Base-by-base conservation (phyloP, 2,329 filamentous ascomycete genomes). In the Fusarium sacchari region DNA sequence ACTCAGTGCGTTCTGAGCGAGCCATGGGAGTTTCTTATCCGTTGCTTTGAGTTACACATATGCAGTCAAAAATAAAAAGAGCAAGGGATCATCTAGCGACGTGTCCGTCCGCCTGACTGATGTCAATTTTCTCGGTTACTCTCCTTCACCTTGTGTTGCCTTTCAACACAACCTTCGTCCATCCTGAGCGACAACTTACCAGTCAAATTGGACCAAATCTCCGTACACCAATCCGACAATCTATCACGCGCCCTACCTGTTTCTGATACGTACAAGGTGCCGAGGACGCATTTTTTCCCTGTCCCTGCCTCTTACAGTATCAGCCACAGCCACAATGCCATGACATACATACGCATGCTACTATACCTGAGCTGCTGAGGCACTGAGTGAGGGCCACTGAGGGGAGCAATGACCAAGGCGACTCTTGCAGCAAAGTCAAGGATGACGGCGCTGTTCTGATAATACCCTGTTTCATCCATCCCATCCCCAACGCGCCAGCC, bases 401-500 rank as follows among this genome's bases (percentile, higher is more conserved):
- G 59, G 42, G 55, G 24, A 39, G 28, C 18, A 61, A 40, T 57
- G 57, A 52, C 24, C 13, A n/a, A 20, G 7, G 36, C 24, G 44
- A 65, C 55, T 49, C 52, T 49, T 44, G 37, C 24, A 47, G 30
- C 37, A 37, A 67, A 42, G 60, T 49, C n/a, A 50, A 49, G 60
- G 67, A 47, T 69, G 64, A 68, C 46, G 62, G 70, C 42, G 58
- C 37, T 70, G 39, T 47, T 40, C 57, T 60, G 43, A 62, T 59
- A 67, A n/a, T n/a, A n/a, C n/a, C n/a, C 71, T 53, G 71, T 74
- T 75, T 73, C 64, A 72, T 62, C 60, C 71, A 60, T 69, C n/a
- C n/a, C n/a, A n/a, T 67, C 59, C 56, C 70, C 65, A 46, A 56
- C 75, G 63, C 53, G 58, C 76, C 73, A 67, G 62, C 76, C 71